Conservation (phyloP, 805 yeast species). For the Teunomyces panamensis region DNA sequence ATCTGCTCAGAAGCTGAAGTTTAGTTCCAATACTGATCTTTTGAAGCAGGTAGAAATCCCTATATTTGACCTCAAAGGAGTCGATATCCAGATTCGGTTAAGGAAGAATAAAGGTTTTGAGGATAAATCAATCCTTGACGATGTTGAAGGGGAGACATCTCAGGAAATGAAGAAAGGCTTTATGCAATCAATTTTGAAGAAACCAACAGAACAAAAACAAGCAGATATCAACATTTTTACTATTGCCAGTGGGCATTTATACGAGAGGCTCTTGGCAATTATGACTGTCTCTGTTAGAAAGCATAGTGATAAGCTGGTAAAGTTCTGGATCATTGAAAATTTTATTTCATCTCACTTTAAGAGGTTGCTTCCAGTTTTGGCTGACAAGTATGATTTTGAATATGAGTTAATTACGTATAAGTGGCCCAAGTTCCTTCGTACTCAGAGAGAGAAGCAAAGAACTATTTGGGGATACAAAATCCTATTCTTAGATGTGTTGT, state of each 20-base stretch:
- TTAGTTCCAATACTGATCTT: constrained; percentile 27
- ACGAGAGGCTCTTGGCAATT: constrained; percentile 70
- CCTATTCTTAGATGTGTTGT: constrained; percentile 78
- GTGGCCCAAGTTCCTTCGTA: constrained; percentile 90
- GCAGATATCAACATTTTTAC: constrained; percentile 79
- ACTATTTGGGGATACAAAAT: constrained; percentile 88
- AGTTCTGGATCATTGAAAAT: constrained; percentile 85
- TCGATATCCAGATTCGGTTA: constrained; percentile 44
- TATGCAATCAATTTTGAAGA: constrained; percentile 1
- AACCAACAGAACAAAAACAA: constrained; percentile 16
- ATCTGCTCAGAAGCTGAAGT: constrained; percentile 43
- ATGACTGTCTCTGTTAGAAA: constrained; percentile 77
- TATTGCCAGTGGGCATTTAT: constrained; percentile 77
- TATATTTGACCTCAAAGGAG: constrained; percentile 9
- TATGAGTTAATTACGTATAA: constrained; percentile 79
- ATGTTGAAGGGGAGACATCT: constrained; percentile 4
- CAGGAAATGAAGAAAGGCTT: not conserved
- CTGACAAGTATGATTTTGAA: constrained; percentile 58
- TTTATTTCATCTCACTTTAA: constrained; percentile 72
- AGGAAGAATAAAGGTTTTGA: constrained; percentile 27
- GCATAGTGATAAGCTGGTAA: constrained; percentile 56
- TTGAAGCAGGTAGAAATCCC: not conserved
- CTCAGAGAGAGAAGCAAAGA: constrained; percentile 74
- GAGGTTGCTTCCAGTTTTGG: constrained; percentile 54
- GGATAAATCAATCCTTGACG: constrained; percentile 8